Conservation (phyloP, 495 filamentous ascomycete genomes). For the Aspergillus indologenus region DNA sequence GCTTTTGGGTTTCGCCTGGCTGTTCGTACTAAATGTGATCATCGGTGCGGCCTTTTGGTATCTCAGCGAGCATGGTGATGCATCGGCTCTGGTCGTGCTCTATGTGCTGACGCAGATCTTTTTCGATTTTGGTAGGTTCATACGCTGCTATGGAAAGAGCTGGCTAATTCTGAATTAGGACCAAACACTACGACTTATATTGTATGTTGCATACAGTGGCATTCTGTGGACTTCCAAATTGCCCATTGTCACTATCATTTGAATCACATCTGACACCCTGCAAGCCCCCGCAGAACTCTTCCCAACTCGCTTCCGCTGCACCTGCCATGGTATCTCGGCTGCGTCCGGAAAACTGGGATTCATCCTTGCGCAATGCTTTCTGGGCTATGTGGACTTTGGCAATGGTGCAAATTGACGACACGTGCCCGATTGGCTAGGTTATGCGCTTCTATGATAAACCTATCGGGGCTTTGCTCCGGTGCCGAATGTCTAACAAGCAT, state of each 20-base stretch:
- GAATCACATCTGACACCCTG: neutral
- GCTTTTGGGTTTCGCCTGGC: conserved; percentile 13
- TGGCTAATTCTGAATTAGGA: neutral
- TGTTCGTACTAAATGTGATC: conserved; percentile 9
- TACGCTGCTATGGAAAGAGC: neutral
- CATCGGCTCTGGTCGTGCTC: conserved; percentile 9
- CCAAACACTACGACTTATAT: conserved; percentile 17
- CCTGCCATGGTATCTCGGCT: conserved; percentile 13
- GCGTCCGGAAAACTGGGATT: conserved; percentile 14
- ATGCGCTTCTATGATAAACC: conserved; percentile 14
- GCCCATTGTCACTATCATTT: too few species aligned
- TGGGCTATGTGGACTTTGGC: conserved; percentile 14
- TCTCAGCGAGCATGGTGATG: neutral
- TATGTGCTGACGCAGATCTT: conserved; percentile 14
- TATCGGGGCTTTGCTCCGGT: neutral
- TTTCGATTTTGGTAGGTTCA: conserved; percentile 16
- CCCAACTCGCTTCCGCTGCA: conserved; percentile 14
- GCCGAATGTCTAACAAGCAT: neutral
- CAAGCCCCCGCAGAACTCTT: conserved; percentile 15
- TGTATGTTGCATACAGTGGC: too few species aligned
- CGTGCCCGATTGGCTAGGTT: conserved; percentile 11
- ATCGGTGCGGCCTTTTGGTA: conserved; percentile 9
- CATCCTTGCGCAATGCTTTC: conserved; percentile 14
- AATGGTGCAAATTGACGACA: conserved; percentile 5
- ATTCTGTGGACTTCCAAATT: too few species aligned